Conservation (phyloP, 1,284 basidiomycete species). For the Abortiporus biennis region DNA sequence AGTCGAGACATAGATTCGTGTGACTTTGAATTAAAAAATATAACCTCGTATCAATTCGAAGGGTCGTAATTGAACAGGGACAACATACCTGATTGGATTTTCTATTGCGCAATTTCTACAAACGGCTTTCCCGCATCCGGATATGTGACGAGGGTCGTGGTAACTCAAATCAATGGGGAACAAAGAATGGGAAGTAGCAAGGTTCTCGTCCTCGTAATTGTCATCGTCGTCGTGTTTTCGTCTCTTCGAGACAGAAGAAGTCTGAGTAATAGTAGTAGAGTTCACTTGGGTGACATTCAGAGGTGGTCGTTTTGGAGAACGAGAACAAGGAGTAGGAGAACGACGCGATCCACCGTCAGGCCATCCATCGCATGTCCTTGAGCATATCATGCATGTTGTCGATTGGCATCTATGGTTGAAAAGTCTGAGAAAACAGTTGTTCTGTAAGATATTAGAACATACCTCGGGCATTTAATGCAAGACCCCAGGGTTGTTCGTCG, state of each 20-base stretch:
- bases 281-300: not conserved
- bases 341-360: not conserved
- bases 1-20: too few relatives aligned
- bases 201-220: not conserved
- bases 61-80: too few relatives aligned
- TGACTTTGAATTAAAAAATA: too few relatives aligned
- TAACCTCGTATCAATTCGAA: too few relatives aligned
- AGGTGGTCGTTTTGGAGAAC: not conserved
- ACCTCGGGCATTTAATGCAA: not conserved
- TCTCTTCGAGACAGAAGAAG: not conserved
- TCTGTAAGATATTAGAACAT: not conserved
- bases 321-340: not conserved
- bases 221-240: not conserved
- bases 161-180: too few relatives aligned
- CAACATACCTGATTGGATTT: not conserved
- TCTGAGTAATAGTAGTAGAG: not conserved
- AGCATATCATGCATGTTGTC: not conserved
- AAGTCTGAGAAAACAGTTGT: not conserved
- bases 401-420: not conserved
- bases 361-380: not conserved
- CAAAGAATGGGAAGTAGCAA: too few relatives aligned
- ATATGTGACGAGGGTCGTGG: not conserved
- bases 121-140: constrained; percentile 1
- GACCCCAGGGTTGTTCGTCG: not conserved
- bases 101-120: constrained; percentile 7